Evolutionary conservation across 176 grass and related monocot genomes (phyloP), one percentile per base, ranked within the genome.

Genomic region (Carex cristatella): DNA sequence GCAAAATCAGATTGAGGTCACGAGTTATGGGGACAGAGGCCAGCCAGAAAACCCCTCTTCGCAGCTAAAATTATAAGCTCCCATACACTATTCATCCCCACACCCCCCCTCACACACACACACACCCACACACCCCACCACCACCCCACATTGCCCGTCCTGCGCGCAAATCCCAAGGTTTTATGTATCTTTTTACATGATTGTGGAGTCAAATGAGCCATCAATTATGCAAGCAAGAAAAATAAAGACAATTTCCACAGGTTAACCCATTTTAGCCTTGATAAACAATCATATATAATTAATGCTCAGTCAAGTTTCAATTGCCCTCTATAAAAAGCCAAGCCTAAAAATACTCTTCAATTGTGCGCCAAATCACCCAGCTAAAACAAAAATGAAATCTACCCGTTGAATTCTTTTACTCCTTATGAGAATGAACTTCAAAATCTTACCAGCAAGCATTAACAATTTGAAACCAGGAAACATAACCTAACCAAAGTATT

Each of bases 381-480:
- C 30, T 54, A 56, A 57, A 32, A 55, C 71, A 53, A 32, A 78
- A 79, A 58, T 37, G 7, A 33, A 18, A 33, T 58, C 28, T 35
- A 16, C 49, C 30, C 9, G 12, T 30, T 51, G 28, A n/a, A 53
- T 51, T 14, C 28, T 51, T 75, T 75, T 44, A 28, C 31, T 75
- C 4, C 35, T 19, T 46, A 15, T 15, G 42, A 19, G 3, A 68
- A 49, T 57, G 49, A 3, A 79, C 4, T 46, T 56, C 12, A 28
- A 53, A 28, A 48, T 19, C 48, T 32, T 9, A 12, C 57, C 51
- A 33, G 13, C 49, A 55, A 78, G 73, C 28, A 79, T 35, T 58
- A 16, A 32, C 16, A 63, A 81, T 64, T 65, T 12, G 40, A 83
- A 83, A 44, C 4, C 19, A 64, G 7, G 5, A 87, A 81, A 87